Base-by-base conservation (phyloP, 2,329 filamentous ascomycete species). In the Rutstroemia sp. region DNA sequence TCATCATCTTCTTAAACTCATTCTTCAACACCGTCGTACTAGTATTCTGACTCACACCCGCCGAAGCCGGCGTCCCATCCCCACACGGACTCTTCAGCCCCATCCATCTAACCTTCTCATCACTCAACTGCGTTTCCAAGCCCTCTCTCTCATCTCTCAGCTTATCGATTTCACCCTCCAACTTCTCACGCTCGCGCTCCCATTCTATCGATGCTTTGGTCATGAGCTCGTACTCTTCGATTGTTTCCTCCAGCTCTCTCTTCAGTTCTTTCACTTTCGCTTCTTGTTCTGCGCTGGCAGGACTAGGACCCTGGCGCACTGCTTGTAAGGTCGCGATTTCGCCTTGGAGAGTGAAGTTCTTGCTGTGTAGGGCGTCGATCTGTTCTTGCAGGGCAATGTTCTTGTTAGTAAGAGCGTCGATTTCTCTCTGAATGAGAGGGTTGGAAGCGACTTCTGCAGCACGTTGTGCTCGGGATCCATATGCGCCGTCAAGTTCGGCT, bases 401-500 rank as follows among this genome's bases (percentile, higher is more conserved):
- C 10, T 71, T 73, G 5, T 73, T 73, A 25, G 71, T 75, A 40
- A 84, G 72, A 8, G 75, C 75, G 57, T 84, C 80, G 23, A 86
- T 74, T 65, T 86, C 81, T 54, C 76, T 79, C 64, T 82, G 80
- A 45, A 84, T 75, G 21, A 74, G 75, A 3, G 78, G 79, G 50
- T 82, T 81, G 48, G 76, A 73, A 9, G 81, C 80, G 10, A 79
- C 79, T 67, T 86, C 83, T n/a, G 83, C 84, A 12, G 84, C 83
- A 34, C 86, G 81, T 68, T 88, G 77, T 9, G 83, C 80, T 51
- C 85, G 77, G n/a, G 78, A 81, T 42, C 94, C 94, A 68, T 97
- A 96, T 68, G 95, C 95, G 60, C 90, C 90, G 65, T 96, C 94
- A 25, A 97, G 88, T 71, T 97, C 92, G 53, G 92, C 89, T 67